Percentiles rank a stretch among this genome's conserved stretches.
Evolutionary conservation across 2,329 filamentous ascomycete species (phyloP).

Genomic region (Penicillium digitatum): DNA sequence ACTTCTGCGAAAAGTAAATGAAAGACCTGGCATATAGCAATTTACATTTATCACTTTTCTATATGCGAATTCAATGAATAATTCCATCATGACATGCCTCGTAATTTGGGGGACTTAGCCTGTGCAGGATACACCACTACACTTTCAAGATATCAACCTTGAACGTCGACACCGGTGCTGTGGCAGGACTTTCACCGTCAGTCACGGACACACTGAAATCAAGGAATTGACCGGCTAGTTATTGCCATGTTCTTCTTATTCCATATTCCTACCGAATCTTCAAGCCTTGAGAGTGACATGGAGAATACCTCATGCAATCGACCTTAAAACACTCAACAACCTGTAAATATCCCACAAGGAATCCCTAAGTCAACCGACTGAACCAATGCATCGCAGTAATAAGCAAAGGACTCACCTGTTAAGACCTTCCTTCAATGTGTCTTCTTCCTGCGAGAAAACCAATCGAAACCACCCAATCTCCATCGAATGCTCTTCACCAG

Average conservation of each 20-base stretch:
- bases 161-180: too few species aligned
- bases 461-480: constrained; percentile 53
- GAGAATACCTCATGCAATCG: background rate
- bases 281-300: too few species aligned
- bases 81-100: too few species aligned
- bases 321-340: constrained; percentile 7
- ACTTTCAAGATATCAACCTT: too few species aligned
- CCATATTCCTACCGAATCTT: background rate
- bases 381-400: too few species aligned
- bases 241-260: background rate
- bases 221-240: background rate
- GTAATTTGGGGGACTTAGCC: too few species aligned
- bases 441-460: constrained; percentile 45
- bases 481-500: constrained; percentile 45
- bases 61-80: too few species aligned
- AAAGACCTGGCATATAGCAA: constrained; percentile 15
- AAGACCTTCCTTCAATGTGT: constrained; percentile 36
- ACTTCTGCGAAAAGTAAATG: constrained; percentile 21
- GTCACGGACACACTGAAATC: background rate
- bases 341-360: background rate
- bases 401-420: constrained; percentile 23
- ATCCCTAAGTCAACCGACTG: background rate
- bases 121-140: too few species aligned
- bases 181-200: background rate
- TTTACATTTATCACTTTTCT: constrained; percentile 4